phyloP scores from a whole-genome alignment of 352 stramenopile species.

The Pythium aristosporum region DNA sequence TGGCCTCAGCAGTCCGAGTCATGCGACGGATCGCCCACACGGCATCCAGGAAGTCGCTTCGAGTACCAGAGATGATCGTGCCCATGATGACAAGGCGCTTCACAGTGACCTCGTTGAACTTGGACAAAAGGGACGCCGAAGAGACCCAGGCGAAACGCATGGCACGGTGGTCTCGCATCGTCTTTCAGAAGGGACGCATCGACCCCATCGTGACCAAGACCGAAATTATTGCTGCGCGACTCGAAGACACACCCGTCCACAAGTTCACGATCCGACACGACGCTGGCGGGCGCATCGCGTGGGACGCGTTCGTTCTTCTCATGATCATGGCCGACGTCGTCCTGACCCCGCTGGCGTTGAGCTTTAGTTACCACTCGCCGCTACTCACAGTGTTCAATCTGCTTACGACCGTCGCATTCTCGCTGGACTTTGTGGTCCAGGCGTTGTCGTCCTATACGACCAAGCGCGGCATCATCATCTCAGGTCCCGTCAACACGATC shows the following conservation, averaged over 20 bases:
- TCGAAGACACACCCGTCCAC: slow-evolving; percentile 32
- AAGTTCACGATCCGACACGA: slow-evolving; percentile 54
- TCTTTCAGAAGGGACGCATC: no score
- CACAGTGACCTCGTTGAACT: no score
- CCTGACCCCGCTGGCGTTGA: slow-evolving; percentile 52
- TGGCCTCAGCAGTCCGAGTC: no score
- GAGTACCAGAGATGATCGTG: no score
- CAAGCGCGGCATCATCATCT: slow-evolving; percentile 48
- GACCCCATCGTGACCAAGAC: no score
- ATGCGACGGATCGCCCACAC: no score
- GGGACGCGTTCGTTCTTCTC: slow-evolving; percentile 48
- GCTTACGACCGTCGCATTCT: slow-evolving; percentile 51
- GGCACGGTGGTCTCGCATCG: no score
- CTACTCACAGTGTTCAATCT: slow-evolving; percentile 28
- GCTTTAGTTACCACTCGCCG: slow-evolving; percentile 43
- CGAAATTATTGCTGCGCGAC: slow-evolving; percentile 23
- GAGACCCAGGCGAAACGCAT: no score
- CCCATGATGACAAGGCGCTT: no score
- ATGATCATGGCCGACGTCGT: slow-evolving; percentile 64
- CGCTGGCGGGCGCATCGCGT: slow-evolving; percentile 37
- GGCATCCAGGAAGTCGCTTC: no score
- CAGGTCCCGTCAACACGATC: slow-evolving; percentile 36
- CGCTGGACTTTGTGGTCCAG: slow-evolving; percentile 60
- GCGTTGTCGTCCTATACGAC: slow-evolving; percentile 61
- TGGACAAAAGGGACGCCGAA: background rate